phyloP scores from a whole-genome alignment of 225 moss, liverwort and hornwort species.

The Polytrichum commune region DNA sequence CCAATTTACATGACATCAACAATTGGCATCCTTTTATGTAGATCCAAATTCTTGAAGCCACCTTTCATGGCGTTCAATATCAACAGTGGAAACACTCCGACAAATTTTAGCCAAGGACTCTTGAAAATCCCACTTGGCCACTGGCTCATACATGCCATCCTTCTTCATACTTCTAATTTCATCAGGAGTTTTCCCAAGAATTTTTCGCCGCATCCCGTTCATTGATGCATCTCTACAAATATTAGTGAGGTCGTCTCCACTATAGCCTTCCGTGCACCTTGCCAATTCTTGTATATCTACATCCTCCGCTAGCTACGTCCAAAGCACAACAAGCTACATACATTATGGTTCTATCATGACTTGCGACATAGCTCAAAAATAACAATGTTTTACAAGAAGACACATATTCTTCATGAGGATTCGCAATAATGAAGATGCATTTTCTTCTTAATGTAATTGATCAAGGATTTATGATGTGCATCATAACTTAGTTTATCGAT shows the following conservation, averaged over 20 bases:
- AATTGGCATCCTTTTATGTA: slow-evolving; percentile 19
- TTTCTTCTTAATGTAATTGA: no score
- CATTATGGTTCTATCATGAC: not conserved
- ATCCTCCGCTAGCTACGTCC: slow-evolving; percentile 76
- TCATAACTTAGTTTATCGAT: no score
- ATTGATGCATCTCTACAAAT: slow-evolving; percentile 99
- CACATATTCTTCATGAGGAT: no score
- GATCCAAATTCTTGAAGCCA: slow-evolving; percentile 98
- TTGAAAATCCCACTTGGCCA: slow-evolving; percentile 95
- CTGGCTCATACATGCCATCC: slow-evolving; percentile 98
- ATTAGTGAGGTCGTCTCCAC: slow-evolving; percentile 97
- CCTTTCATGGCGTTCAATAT: slow-evolving; percentile 97
- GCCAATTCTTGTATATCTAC: slow-evolving; percentile 85
- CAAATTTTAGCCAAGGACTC: slow-evolving; percentile 90
- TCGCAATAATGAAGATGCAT: no score
- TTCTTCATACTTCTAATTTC: slow-evolving; percentile 99
- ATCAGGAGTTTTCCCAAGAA: slow-evolving; percentile 94
- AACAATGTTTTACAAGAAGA: no score
- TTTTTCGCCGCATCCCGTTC: slow-evolving; percentile 99
- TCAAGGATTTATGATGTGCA: no score
- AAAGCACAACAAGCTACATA: not conserved
- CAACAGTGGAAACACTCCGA: slow-evolving; percentile 84
- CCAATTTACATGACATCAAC: no score
- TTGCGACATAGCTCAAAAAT: no score
- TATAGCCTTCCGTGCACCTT: slow-evolving; percentile 92